phyloP scores from a whole-genome alignment of 2,329 filamentous ascomycete genomes.

The Plenodomus tracheiphilus region DNA sequence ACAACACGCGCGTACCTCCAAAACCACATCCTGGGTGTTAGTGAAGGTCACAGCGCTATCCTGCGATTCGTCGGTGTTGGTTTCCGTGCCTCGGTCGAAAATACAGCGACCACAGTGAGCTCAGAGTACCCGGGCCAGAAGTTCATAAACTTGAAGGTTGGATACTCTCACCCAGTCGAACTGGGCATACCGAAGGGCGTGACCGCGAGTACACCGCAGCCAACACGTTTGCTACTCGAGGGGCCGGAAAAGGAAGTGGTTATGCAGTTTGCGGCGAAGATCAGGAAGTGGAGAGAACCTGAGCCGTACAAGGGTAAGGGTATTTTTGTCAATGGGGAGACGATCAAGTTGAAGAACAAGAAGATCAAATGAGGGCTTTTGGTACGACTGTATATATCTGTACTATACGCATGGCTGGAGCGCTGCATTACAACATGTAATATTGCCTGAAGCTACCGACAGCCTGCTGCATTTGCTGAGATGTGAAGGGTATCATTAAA shows the following conservation, averaged over 20 bases:
- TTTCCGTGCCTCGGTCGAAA: conserved; percentile 86
- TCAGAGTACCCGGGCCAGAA: conserved; percentile 78
- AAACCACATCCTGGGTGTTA: conserved; percentile 90
- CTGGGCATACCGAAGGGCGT: conserved; percentile 81
- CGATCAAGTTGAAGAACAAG: conserved; percentile 97
- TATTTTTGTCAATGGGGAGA: conserved; percentile 97
- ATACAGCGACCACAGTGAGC: conserved; percentile 67
- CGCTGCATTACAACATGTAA: background rate
- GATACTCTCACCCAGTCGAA: conserved; percentile 95
- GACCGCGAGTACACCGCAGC: conserved; percentile 83
- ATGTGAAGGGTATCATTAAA: background rate
- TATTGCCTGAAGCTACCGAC: background rate
- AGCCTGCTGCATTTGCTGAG: background rate
- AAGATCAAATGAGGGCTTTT: conserved; percentile 51
- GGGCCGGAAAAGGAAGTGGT: conserved; percentile 83
- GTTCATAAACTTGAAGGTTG: conserved; percentile 91
- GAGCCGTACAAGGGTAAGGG: conserved; percentile 99
- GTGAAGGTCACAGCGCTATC: conserved; percentile 93
- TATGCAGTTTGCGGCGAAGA: conserved; percentile 87
- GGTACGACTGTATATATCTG: conserved; percentile 14
- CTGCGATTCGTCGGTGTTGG: conserved; percentile 92
- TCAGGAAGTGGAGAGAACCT: conserved; percentile 84
- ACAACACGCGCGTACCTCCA: conserved; percentile 88
- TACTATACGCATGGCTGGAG: conserved; percentile 20
- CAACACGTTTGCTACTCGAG: conserved; percentile 88